Evolutionary conservation across 2,329 filamentous ascomycete genomes (phyloP), one percentile per base, ranked within the genome.

Genomic region (Tolypocladium sp.): DNA sequence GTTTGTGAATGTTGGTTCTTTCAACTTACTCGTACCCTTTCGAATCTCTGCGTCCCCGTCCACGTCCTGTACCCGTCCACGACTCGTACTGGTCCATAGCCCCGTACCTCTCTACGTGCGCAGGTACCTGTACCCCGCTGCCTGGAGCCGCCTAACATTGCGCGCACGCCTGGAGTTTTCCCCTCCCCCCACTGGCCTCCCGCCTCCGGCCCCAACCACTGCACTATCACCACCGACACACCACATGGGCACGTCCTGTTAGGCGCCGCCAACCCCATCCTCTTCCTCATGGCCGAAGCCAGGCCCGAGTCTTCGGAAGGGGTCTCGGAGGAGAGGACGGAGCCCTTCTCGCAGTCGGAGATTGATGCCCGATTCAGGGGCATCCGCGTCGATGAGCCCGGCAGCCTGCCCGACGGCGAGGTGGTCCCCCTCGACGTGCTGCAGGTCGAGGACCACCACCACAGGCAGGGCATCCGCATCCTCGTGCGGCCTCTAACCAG

Each of bases 341-440:
- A 85, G 71, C 80, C 82, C 12, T 82, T 84, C 64, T 82, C 82
- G 12, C 76, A 82, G 63, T 78, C 80, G 56, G 81, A 85, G 69
- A 77, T 84, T 62, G 77, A 82, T 56, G 71, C 77, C 33, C 79
- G 81, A 22, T 71, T 82, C 60, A 74, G 73, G 60, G 68, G 68
- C 64, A 72, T 82, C 58, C 73, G 76, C 54, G 74, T 79, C 59
- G 77, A 80, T 59, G 76, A 77, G 62, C 66, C 71, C 20, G 67
- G 75, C 61, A 69, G 71, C 54, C 68, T 74, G 55, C 64, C 69
- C 30, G 71, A 74, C 51, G 69, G 73, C 62, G 75, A 75, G 62
- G 72, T 74, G 33, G 76, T 84, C n/a, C 79, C 81, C 30, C 73
- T 85, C 61, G 82, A 85, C 66, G 71, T 78, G 63, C 72, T 85